Base-by-base conservation (phyloP, 2,329 filamentous ascomycete genomes). In the Xylariaceae sp. region DNA sequence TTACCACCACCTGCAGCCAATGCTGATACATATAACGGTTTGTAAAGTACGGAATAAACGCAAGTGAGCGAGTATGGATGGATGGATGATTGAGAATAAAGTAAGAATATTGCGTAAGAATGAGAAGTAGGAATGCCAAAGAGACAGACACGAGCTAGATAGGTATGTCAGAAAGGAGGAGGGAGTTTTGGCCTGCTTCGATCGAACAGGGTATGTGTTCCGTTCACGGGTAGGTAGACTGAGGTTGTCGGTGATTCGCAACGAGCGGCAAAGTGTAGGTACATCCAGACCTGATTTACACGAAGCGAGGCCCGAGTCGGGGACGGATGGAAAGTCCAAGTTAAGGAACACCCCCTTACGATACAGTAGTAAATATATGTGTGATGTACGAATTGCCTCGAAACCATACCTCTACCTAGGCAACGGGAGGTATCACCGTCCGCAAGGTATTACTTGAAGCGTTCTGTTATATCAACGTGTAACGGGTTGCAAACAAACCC, bases 141-240 rank as follows among this genome's bases (percentile, higher is more conserved):
- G 62, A 63, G 62, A 64, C 59, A 65, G 63, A 67, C 57, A 62
- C 67, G 66, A 63, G 67, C 67, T 65, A 69, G 68, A 68, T 67
- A 68, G 69, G 63, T 54, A 65, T 66, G 64, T 62, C 64, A 60
- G 61, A 66, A 60, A 56, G 68, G 60, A 65, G 61, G 63, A 67
- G 23, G 5, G 23, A 30, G 23, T 30, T 30, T 30, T 30, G 23
- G 62, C 59, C 57, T 49, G 62, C 61, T n/a, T 51, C 48, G 60
- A 68, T 63, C 57, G 53, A 62, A 42, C 49, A 55, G 18, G 51
- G 23, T 30, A 30, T 30, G 23, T 5, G 5, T 30, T 5, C 23
- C 23, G 23, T 5, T 30, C 23, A 30, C 23, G 23, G 23, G 23
- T 30, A 4, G 23, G 23, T 30, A 4, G 23, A 30, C 23, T 30